phyloP scores from a whole-genome alignment of 225 moss, liverwort and hornwort species.

The Neckera pumila region DNA sequence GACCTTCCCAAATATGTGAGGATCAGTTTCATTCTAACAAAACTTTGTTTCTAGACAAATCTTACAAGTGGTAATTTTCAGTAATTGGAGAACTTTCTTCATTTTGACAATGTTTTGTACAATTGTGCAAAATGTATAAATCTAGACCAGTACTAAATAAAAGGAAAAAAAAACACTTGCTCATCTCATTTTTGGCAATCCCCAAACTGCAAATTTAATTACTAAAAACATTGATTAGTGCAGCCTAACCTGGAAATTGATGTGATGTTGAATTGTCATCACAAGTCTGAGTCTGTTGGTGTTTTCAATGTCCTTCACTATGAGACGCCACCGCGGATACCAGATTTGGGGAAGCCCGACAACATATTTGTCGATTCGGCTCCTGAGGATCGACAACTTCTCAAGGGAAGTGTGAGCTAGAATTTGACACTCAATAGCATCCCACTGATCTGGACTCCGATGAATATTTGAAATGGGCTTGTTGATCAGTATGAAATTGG shows the following conservation, averaged over 20 bases:
- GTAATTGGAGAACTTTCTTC: neutral
- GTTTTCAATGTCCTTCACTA: conserved; percentile 72
- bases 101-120: neutral
- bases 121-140: neutral
- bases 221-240: neutral
- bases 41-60: neutral
- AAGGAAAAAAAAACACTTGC: neutral
- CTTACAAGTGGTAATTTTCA: neutral
- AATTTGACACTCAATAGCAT: conserved; percentile 69
- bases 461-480: conserved; percentile 77
- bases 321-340: conserved; percentile 68
- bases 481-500: conserved; percentile 61
- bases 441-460: conserved; percentile 85
- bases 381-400: conserved; percentile 50
- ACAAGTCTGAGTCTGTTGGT: conserved; percentile 59
- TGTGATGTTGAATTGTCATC: conserved; percentile 68
- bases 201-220: neutral
- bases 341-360: conserved; percentile 72
- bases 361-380: conserved; percentile 54
- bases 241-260: conserved; percentile 55
- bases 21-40: neutral
- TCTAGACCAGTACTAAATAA: neutral
- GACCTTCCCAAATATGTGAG: neutral
- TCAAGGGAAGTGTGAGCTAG: conserved; percentile 56
- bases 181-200: neutral